Conservation (phyloP, 2,329 filamentous ascomycete genomes). For the Penicillium hesseltinei region DNA sequence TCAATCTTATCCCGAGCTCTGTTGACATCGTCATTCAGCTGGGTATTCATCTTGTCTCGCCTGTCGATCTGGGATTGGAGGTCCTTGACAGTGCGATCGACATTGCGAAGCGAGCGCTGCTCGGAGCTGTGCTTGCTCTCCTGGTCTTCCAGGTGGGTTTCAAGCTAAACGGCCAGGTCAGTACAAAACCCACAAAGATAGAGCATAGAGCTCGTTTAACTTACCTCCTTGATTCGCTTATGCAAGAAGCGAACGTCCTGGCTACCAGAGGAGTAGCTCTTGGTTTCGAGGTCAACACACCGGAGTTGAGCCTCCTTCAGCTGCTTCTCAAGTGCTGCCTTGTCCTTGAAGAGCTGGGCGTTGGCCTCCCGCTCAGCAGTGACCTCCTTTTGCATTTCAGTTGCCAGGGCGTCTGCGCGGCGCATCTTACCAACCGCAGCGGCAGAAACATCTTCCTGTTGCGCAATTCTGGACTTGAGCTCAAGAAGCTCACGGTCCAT, state of each 20-base stretch:
- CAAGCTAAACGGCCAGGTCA: constrained; percentile 60
- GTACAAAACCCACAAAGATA: not conserved
- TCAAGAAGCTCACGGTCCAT: constrained; percentile 87
- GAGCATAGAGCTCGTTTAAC: constrained; percentile 27
- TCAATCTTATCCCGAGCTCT: constrained; percentile 89
- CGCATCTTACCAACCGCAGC: constrained; percentile 98
- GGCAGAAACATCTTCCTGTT: constrained; percentile 87
- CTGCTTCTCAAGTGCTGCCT: constrained; percentile 82
- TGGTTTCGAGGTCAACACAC: constrained; percentile 91
- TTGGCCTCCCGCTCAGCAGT: constrained; percentile 78
- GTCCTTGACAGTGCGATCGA: constrained; percentile 92
- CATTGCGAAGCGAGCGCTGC: constrained; percentile 82
- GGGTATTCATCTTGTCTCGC: constrained; percentile 79
- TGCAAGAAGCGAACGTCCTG: constrained; percentile 95
- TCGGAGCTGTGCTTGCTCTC: constrained; percentile 76
- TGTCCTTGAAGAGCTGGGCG: constrained; percentile 81
- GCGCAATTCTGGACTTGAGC: constrained; percentile 81
- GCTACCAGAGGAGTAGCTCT: constrained; percentile 90
- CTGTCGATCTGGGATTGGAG: constrained; percentile 89
- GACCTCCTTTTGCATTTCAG: constrained; percentile 92
- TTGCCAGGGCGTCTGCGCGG: constrained; percentile 78
- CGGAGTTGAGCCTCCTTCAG: constrained; percentile 87
- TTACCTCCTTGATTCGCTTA: constrained; percentile 91
- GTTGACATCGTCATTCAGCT: constrained; percentile 77
- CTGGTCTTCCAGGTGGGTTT: constrained; percentile 79